These are phyloP conservation scores for Lobosporangium transversale DNA, from an alignment of 192 early-diverging fungal species.

Conservation along the genomic window DNA sequence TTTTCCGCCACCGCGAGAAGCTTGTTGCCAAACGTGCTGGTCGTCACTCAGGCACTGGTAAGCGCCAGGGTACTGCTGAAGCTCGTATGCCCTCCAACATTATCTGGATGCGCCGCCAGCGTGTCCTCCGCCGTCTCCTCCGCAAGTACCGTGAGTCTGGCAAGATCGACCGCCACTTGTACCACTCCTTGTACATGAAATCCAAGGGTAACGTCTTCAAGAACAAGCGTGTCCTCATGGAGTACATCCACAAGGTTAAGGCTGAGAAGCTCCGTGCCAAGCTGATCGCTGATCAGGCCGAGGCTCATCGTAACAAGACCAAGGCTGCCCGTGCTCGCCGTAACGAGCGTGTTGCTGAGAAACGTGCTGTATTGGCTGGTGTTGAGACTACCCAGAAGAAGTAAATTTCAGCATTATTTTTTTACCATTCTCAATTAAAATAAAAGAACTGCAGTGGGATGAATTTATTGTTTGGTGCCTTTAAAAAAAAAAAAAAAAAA, in stretches of 20 bases:
- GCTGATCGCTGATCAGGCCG: conserved; percentile 94
- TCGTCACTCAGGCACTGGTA: conserved; percentile 95
- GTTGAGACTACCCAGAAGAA: conserved; percentile 43
- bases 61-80: conserved; percentile 94
- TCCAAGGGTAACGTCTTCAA: conserved; percentile 99
- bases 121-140: conserved; percentile 93
- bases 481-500: conserved; percentile 3
- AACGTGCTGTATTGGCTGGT: conserved; percentile 83
- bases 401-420: conserved; percentile 39
- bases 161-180: conserved; percentile 98
- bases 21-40: conserved; percentile 95
- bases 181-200: conserved; percentile 96
- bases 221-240: conserved; percentile 99
- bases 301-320: conserved; percentile 95
- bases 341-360: conserved; percentile 93
- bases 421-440: too few species aligned
- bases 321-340: conserved; percentile 96
- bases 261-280: conserved; percentile 95
- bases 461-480: too few species aligned
- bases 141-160: conserved; percentile 97
- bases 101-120: conserved; percentile 98
- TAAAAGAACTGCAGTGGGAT: too few species aligned
- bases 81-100: conserved; percentile 95
- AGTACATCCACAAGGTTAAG: conserved; percentile 99
- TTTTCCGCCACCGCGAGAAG: conserved; percentile 92